Evolutionary conservation across 306 rosid species (phyloP).

Genomic region (Neltuma alba): DNA sequence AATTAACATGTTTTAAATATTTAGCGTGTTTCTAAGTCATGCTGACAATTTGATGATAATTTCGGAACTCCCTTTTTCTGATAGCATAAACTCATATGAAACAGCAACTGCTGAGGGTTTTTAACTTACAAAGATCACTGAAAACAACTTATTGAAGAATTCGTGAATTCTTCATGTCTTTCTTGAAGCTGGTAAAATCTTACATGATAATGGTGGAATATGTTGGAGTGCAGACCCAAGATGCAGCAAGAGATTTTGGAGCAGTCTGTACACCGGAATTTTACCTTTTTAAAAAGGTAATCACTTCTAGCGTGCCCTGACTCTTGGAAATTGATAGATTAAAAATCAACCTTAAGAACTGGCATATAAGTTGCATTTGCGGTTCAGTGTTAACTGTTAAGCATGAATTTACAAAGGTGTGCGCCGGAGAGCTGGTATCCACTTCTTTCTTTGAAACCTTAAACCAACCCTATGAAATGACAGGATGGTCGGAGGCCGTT

Average conservation of each 20-base stretch:
- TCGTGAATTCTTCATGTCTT: not conserved
- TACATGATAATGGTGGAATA: constrained; percentile 9
- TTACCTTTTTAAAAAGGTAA: constrained; percentile 83
- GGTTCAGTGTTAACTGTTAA: not conserved
- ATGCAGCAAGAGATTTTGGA: constrained; percentile 81
- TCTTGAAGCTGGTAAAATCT: constrained; percentile 26
- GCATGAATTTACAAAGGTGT: not conserved
- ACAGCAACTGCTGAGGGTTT: not conserved
- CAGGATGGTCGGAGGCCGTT: constrained; percentile 98
- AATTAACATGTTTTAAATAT: not conserved
- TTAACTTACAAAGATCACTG: constrained; percentile 8
- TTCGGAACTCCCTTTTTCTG: constrained; percentile 29
- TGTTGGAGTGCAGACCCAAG: constrained; percentile 69
- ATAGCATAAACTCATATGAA: constrained; percentile 17
- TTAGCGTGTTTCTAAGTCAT: constrained; percentile 6
- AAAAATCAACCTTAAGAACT: not conserved
- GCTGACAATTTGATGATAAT: constrained; percentile 9
- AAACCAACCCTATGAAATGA: constrained; percentile 23
- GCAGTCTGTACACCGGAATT: constrained; percentile 96
- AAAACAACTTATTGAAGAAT: constrained; percentile 20
- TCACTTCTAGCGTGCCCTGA: not conserved
- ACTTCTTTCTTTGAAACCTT: not conserved
- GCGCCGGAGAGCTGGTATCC: not conserved
- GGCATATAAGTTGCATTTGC: not conserved
- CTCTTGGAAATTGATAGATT: constrained; percentile 27